Percentiles rank a stretch among this genome's conserved stretches.
These are phyloP conservation scores for Globisporangium middletonii DNA, from an alignment of 352 stramenopile genomes.

Conservation along the genomic window DNA sequence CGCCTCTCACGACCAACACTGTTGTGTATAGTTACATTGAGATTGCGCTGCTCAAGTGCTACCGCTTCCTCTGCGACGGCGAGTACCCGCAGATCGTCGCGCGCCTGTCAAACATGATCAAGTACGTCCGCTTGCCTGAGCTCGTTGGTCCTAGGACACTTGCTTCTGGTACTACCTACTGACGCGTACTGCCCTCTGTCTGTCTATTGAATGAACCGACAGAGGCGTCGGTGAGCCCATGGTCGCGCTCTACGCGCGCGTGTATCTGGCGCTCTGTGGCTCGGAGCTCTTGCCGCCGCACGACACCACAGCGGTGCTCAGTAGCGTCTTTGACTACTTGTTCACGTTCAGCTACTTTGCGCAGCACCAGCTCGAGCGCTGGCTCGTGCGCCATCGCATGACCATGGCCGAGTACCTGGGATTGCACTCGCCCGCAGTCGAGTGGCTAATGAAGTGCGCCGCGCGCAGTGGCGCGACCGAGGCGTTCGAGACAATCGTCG, in stretches of 20 bases:
- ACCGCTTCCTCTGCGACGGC: slow-evolving; percentile 87
- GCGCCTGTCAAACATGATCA: slow-evolving; percentile 83
- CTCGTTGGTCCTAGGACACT: neutral
- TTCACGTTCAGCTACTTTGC: slow-evolving; percentile 79
- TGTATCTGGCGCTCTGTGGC: slow-evolving; percentile 76
- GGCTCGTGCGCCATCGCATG: slow-evolving; percentile 49
- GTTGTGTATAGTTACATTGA: slow-evolving; percentile 67
- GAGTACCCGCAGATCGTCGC: slow-evolving; percentile 85
- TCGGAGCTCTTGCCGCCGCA: slow-evolving; percentile 42
- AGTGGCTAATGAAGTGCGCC: slow-evolving; percentile 82
- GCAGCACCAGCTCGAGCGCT: slow-evolving; percentile 40
- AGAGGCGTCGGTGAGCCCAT: slow-evolving; percentile 87
- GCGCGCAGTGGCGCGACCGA: slow-evolving; percentile 29
- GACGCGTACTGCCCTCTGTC: neutral
- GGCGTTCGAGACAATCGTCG: slow-evolving; percentile 60
- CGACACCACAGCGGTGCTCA: slow-evolving; percentile 48
- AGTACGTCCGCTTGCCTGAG: slow-evolving; percentile 28
- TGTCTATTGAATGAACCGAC: neutral
- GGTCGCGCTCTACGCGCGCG: slow-evolving; percentile 78
- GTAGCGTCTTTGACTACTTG: slow-evolving; percentile 87
- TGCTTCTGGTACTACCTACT: slow-evolving; percentile 14
- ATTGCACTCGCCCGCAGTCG: slow-evolving; percentile 79
- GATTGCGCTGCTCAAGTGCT: slow-evolving; percentile 83
- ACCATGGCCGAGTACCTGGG: slow-evolving; percentile 56
- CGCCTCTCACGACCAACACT: neutral